phyloP scores from a whole-genome alignment of 1,284 basidiomycete species.

The Dichomitus squalens region DNA sequence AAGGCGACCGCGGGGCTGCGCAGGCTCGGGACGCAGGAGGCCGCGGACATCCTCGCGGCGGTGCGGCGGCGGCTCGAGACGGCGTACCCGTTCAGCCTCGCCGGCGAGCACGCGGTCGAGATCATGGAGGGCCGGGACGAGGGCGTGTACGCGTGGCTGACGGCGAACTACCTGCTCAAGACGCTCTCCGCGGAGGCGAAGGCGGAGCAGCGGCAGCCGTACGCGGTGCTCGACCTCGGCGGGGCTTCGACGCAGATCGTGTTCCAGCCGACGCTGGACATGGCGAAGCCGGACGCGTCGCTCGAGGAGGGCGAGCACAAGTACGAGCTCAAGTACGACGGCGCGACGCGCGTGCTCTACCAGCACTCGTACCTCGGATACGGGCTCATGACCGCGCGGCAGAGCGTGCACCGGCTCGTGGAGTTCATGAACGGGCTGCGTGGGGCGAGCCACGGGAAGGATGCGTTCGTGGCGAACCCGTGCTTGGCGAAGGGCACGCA shows the following conservation, averaged over 20 bases:
- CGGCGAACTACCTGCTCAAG: slow-evolving; percentile 89
- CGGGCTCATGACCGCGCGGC: slow-evolving; percentile 90
- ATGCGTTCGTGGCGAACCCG: slow-evolving; percentile 65
- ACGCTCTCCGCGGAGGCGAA: slow-evolving; percentile 64
- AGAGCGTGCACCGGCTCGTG: slow-evolving; percentile 86
- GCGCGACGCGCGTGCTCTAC: slow-evolving; percentile 75
- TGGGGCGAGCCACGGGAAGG: slow-evolving; percentile 30
- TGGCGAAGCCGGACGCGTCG: slow-evolving; percentile 42
- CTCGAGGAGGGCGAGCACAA: slow-evolving; percentile 92
- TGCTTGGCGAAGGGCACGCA: slow-evolving; percentile 77
- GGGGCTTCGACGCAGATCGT: slow-evolving; percentile 98
- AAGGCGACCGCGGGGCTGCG: slow-evolving; percentile 96
- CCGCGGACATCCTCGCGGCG: slow-evolving; percentile 76
- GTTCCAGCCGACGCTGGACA: slow-evolving; percentile 81
- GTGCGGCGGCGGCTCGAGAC: slow-evolving; percentile 67
- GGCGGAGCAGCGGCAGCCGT: slow-evolving; percentile 57
- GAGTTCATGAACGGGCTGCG: slow-evolving; percentile 78
- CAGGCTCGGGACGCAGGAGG: slow-evolving; percentile 69
- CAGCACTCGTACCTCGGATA: slow-evolving; percentile 98
- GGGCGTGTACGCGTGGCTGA: slow-evolving; percentile 98
- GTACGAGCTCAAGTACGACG: slow-evolving; percentile 83
- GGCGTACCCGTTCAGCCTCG: slow-evolving; percentile 78
- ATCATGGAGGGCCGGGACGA: slow-evolving; percentile 98
- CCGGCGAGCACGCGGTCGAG: slow-evolving; percentile 65
- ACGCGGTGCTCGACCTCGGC: slow-evolving; percentile 94